Base-by-base conservation (phyloP, 1,284 basidiomycete genomes). In the Malassezia psittaci region DNA sequence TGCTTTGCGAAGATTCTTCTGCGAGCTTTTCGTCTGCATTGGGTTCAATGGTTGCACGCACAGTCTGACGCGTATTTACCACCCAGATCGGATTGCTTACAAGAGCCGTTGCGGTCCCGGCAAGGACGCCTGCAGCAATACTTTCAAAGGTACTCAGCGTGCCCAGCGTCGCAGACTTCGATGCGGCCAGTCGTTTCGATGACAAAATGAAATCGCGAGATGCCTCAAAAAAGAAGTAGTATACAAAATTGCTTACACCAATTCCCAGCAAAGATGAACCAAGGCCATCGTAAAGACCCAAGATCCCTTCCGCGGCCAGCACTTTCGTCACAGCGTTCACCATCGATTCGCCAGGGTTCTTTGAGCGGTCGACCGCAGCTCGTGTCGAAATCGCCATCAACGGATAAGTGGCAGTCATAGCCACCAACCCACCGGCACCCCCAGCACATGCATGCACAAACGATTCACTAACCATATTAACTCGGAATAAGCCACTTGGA, bases 351-450 rank as follows among this genome's bases (percentile, higher is more conserved):
- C 81, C 78, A 57, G 64, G 64, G 44, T 86, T 81, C 59, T 82
- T 85, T 77, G 84, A 87, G 1, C 85, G 85, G 66, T 90, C 85
- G 7, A 96, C 89, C 8, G 91, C 91, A 1, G 90, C 89, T 46
- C 91, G 83, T 1, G 90, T 96, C 4, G 88, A 91, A 35, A 96
- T 79, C 73, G 90, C 87, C 61, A 96, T 85, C 34, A 98, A 81
- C 8, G 93, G 93, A 73, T 77, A 72, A 29, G 54, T 65, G 50
- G 55, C 57, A 32, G 61, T 61, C 55, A 63, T 59, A 48, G 72
- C 59, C 44, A 88, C 80, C 68, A 91, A 85, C 47, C 93, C 93
- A 52, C 90, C 93, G 5, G 85, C 82, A 32, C 90, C 88, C 42
- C 93, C 93, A 19, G 91, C 88, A 35, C 87, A 76, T 33, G 91